Evolutionary conservation across 495 filamentous ascomycete species (phyloP), one percentile per base, ranked within the genome.

Genomic region (Cercophora samala): DNA sequence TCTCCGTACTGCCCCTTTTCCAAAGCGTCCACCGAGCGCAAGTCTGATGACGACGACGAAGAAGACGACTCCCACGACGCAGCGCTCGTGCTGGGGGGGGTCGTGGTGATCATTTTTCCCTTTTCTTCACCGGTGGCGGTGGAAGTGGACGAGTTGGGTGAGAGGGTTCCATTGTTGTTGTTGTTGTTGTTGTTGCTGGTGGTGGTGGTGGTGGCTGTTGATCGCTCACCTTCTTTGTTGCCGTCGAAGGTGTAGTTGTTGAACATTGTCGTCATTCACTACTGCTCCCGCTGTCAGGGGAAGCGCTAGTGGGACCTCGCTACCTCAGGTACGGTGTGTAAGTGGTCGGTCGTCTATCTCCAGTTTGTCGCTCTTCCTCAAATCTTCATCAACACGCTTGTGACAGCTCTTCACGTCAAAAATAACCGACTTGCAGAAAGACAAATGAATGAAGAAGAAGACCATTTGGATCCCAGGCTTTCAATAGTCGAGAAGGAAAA

Each of bases 31-130:
- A n/a, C n/a, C n/a, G n/a, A n/a, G n/a, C n/a, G n/a, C n/a, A n/a
- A 3, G 68, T 67, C 18, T 69, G 73, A 59, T 58, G 19, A 58
- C 5, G 8, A 25, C 3, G 58, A 60, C 53, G 73, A 59, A 21
- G 19, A 58, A 2, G 8, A 25, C 3, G 58, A 60, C 53, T 56
- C 53, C n/a, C 53, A 21, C 3, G n/a, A 21, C 1, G 9, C 53
- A 0, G 53, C 5, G 9, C 9, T 56, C n/a, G 22, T 56, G n/a
- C 53, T 19, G 6, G 53, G 53, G 5, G 53, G 53, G n/a, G n/a
- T n/a, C n/a, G 53, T 21, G 19, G 13, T 56, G 37, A 46, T 46
- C 37, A 46, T 46, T 46, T 46, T 46, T 17, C 37, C 13, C 9
- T 11, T 46, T 9, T 46, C 13, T 17, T 17, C 53, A 56, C 3